phyloP scores from a whole-genome alignment of 257 asterid genomes.

The Mitragyna speciosa region DNA sequence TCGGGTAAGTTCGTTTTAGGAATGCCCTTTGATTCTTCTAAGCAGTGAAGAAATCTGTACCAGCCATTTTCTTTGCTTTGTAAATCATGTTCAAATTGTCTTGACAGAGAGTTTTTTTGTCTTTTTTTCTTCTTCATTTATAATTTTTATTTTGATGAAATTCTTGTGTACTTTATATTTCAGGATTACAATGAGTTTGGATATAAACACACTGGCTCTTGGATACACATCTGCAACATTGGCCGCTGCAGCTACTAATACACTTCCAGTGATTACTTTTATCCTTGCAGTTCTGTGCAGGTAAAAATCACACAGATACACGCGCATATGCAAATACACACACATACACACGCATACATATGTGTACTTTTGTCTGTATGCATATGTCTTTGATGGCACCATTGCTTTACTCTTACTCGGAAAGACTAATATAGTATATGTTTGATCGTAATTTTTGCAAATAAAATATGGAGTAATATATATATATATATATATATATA shows the following conservation, averaged over 20 bases:
- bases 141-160: neutral
- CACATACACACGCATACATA: no score
- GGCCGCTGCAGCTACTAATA: slow-evolving; percentile 86
- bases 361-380: no score
- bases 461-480: neutral
- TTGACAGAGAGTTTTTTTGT: neutral
- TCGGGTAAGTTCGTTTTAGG: slow-evolving; percentile 45
- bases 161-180: neutral
- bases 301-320: slow-evolving; percentile 28
- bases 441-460: neutral
- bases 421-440: neutral
- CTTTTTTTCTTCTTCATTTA: no score
- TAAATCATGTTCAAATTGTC: neutral
- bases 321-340: no score
- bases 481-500: no score
- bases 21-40: neutral
- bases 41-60: neutral
- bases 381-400: neutral
- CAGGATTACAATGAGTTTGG: slow-evolving; percentile 82
- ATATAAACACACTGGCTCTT: slow-evolving; percentile 63
- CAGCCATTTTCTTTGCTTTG: neutral
- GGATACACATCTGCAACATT: slow-evolving; percentile 77
- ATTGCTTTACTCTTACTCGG: neutral
- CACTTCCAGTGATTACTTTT: slow-evolving; percentile 84
- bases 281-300: slow-evolving; percentile 70